Evolutionary conservation across 768 basidiomycete species (phyloP).

Genomic region (Trametes maxima): DNA sequence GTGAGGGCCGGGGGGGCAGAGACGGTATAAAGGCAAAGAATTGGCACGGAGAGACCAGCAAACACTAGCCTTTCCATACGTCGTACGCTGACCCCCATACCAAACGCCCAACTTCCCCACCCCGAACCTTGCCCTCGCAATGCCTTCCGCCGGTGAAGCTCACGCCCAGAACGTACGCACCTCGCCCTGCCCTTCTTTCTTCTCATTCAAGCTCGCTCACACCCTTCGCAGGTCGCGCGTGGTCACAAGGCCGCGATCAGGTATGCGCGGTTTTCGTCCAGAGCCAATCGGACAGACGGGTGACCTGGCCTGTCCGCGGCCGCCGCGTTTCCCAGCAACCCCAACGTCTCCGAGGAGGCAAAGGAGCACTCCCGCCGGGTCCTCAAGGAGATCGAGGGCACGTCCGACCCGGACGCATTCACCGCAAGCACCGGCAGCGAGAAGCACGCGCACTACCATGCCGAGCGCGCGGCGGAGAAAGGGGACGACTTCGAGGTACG

Average conservation of each 20-base stretch:
- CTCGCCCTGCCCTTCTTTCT: background rate
- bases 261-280: background rate
- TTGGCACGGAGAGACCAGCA: too few relatives aligned
- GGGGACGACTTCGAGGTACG: constrained; percentile 1
- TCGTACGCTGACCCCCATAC: background rate
- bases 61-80: background rate
- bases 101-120: background rate
- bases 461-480: constrained; percentile 6
- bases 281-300: too few relatives aligned
- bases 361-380: constrained; percentile 31
- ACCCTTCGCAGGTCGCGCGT: constrained; percentile 10
- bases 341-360: constrained; percentile 31
- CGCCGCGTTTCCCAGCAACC: constrained; percentile 26
- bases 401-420: constrained; percentile 12
- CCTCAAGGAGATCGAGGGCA: constrained; percentile 24
- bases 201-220: background rate
- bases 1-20: background rate
- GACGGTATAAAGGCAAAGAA: background rate
- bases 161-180: constrained; percentile 15
- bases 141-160: constrained; percentile 9
- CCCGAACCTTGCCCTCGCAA: background rate
- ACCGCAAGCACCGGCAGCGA: constrained; percentile 8
- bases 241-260: constrained; percentile 21
- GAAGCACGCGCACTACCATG: constrained; percentile 6
- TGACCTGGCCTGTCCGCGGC: background rate